phyloP scores from a whole-genome alignment of 2,329 filamentous ascomycete genomes.

The Colletotrichum liriopes region DNA sequence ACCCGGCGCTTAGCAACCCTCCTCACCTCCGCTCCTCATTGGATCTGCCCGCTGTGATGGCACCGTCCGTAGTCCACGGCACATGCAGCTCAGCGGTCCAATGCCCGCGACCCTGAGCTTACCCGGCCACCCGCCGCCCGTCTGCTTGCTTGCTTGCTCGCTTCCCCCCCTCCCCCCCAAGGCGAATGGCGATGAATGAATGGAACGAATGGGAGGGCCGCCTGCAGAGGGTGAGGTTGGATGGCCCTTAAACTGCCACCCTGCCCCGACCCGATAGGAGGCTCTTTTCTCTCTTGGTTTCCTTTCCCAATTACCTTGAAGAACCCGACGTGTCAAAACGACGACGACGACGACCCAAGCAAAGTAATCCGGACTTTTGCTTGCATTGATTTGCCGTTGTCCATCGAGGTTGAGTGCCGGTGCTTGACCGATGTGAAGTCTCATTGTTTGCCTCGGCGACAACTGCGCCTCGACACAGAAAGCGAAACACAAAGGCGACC shows the following conservation, averaged over 20 bases:
- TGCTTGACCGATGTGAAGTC: slow-evolving; percentile 39
- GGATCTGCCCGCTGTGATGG: slow-evolving; percentile 41
- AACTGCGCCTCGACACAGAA: slow-evolving; percentile 15
- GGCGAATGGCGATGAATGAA: slow-evolving; percentile 24
- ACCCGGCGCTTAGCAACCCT: slow-evolving; percentile 41
- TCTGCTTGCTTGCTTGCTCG: slow-evolving; percentile 17
- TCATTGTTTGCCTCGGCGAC: slow-evolving; percentile 37
- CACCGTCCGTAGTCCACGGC: slow-evolving; percentile 28
- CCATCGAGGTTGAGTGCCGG: slow-evolving; percentile 33
- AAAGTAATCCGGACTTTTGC: slow-evolving; percentile 6
- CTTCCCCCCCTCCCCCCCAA: slow-evolving; percentile 11
- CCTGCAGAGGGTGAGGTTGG: slow-evolving; percentile 10
- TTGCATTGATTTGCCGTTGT: not conserved
- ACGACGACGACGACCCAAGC: slow-evolving; percentile 26
- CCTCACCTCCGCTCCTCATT: slow-evolving; percentile 37
- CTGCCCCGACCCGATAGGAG: slow-evolving; percentile 23
- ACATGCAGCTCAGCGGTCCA: slow-evolving; percentile 41
- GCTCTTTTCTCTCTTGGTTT: slow-evolving; percentile 12
- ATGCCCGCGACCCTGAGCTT: slow-evolving; percentile 35
- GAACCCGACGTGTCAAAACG: slow-evolving; percentile 6
- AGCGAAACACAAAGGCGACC: not conserved
- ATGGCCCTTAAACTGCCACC: slow-evolving; percentile 43
- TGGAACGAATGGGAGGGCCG: not conserved
- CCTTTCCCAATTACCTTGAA: slow-evolving; percentile 12
- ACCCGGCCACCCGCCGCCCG: slow-evolving; percentile 21